A percentile compares a stretch with the other conserved stretches of the same genome.
phyloP scores from a whole-genome alignment of 2,329 filamentous ascomycete genomes.

The Penicillium psychrosexuale region DNA sequence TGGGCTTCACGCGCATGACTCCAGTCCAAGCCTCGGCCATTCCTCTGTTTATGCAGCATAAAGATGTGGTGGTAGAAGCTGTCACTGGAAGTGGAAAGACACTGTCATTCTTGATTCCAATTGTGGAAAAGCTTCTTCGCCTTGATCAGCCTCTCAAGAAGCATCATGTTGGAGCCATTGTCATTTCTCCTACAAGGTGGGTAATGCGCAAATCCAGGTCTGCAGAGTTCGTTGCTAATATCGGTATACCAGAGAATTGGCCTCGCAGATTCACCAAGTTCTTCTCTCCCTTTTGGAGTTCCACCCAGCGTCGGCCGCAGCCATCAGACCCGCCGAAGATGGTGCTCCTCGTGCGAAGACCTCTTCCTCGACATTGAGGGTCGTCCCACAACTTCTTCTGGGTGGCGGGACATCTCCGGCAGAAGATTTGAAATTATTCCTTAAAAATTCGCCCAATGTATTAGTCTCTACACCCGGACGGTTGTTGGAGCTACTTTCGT shows the following conservation, averaged over 20 bases:
- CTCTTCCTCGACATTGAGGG: conserved; percentile 51
- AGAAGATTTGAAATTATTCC: conserved; percentile 81
- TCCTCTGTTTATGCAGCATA: conserved; percentile 82
- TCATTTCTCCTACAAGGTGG: conserved; percentile 77
- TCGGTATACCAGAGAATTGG: conserved; percentile 65
- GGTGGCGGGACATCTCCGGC: conserved; percentile 78
- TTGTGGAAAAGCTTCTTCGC: conserved; percentile 77
- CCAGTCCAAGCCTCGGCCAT: conserved; percentile 93
- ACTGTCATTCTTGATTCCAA: conserved; percentile 76
- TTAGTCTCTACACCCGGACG: conserved; percentile 88
- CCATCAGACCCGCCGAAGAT: conserved; percentile 44
- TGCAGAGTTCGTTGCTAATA: neutral
- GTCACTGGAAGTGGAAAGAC: conserved; percentile 93
- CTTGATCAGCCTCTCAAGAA: conserved; percentile 80
- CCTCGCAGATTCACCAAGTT: conserved; percentile 83
- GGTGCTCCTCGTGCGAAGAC: conserved; percentile 38
- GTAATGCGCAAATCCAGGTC: conserved; percentile 1
- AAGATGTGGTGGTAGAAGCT: conserved; percentile 89
- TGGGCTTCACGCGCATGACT: conserved; percentile 85
- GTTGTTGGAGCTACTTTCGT: conserved; percentile 80
- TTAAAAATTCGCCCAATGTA: conserved; percentile 80
- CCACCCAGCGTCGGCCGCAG: conserved; percentile 68
- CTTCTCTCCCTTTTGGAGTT: conserved; percentile 74
- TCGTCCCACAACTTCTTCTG: conserved; percentile 83
- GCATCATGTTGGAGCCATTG: conserved; percentile 84